Evolutionary conservation across 176 grass and related monocot species (phyloP), one percentile per base, ranked within the genome.

Genomic region (Oryza coarctata): DNA sequence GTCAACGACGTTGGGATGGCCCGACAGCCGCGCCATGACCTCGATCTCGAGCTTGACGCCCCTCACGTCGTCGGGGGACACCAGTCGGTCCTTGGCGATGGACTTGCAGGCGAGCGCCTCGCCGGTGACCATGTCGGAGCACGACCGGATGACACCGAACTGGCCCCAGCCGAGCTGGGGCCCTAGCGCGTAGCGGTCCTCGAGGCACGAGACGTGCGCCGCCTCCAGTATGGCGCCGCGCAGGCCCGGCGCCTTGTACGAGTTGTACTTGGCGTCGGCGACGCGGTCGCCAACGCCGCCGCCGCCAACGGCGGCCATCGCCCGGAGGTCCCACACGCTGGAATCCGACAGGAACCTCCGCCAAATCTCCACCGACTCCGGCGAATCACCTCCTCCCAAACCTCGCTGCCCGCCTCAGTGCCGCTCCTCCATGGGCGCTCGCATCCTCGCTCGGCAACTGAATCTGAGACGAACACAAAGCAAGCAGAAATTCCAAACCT

Each of bases 121-220:
- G 41, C 92, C 87, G 3, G 90, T 95, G 55, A 95, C 78, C 75
- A 99, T 73, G 85, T 99, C 93, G 49, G 92, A 77, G 85, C 96
- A 99, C 36, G 91, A 91, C 12, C 93, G 78, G 87, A 99, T 99
- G 22, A 99, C 92, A 17, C 96, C 96, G 65, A 95, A 99, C 89
- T 99, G 93, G 47, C 96, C 96, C 90, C 79, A 95, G n/a, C 96
- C 96, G 17, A 99, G 78, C 85, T 99, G 88, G 18, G 85, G 80
- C 12, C 89, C 93, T 4, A 99, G 89, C n/a, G 23, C 34, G 85
- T 99, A 99, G 25, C 96, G 77, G 73, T 95, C 91, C 63, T 88
- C 96, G 11, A 99, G 87, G 84, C 86, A 95, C 14, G 96, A 99
- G 61, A 93, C 80, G 70, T 95, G 93, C 50, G 77, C 68, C 52